Evolutionary conservation across 129 eudicot genomes (phyloP).

Genomic region (Arctium minus): DNA sequence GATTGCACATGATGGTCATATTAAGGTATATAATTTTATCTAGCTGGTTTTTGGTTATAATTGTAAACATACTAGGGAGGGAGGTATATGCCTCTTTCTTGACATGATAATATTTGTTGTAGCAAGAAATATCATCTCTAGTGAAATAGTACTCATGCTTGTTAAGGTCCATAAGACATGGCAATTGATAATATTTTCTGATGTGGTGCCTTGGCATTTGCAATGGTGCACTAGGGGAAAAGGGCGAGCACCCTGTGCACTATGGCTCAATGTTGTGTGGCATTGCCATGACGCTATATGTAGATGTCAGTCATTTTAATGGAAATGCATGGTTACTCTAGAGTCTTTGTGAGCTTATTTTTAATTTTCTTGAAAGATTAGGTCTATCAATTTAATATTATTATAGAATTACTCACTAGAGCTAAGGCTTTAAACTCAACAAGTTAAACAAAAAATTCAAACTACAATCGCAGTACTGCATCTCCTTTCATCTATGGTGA

Average conservation of each 20-base stretch:
- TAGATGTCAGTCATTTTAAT: background rate
- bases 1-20: constrained; percentile 99
- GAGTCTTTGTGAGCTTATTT: background rate
- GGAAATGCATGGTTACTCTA: background rate
- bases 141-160: background rate
- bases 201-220: background rate
- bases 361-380: background rate
- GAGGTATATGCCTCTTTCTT: no score
- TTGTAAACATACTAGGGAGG: no score
- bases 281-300: background rate
- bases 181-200: background rate
- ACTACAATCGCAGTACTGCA: background rate
- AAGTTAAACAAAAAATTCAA: background rate
- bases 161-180: background rate
- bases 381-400: background rate
- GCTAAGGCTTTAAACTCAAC: background rate
- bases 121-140: background rate
- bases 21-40: constrained; percentile 52
- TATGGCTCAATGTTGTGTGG: background rate
- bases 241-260: background rate
- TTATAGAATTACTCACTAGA: background rate
- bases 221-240: background rate
- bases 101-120: no score
- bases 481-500: background rate
- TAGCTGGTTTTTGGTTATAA: background rate